phyloP scores from a whole-genome alignment of 176 grass and related monocot genomes.

The Poa annua region DNA sequence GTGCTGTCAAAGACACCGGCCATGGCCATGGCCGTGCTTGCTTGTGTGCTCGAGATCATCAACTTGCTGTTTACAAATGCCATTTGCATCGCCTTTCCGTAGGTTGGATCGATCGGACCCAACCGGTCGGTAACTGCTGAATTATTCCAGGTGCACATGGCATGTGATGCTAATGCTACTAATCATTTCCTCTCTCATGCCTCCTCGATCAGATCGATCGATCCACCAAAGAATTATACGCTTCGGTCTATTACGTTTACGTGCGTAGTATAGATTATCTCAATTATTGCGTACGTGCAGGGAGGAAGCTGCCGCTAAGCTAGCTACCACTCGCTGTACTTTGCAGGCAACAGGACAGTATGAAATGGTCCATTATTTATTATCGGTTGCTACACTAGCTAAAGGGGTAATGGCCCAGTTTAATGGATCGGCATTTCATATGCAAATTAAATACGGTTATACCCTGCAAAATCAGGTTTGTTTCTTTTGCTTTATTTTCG shows the following conservation, averaged over 20 bases:
- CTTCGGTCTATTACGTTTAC: no score
- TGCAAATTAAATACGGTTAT: not conserved
- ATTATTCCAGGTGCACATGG: constrained; percentile 56
- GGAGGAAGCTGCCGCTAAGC: constrained; percentile 32
- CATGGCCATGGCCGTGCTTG: not conserved
- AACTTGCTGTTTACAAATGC: not conserved
- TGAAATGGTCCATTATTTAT: not conserved
- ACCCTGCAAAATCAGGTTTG: no score
- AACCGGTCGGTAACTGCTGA: constrained; percentile 43
- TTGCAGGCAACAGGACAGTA: not conserved
- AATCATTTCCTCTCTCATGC: constrained; percentile 42
- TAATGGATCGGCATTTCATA: not conserved
- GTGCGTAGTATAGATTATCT: not conserved
- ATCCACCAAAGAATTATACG: not conserved
- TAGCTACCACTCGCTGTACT: not conserved
- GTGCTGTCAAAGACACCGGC: constrained; percentile 41
- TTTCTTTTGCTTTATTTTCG: no score
- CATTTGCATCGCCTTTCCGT: not conserved
- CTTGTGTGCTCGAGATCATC: not conserved
- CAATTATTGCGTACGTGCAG: constrained; percentile 50
- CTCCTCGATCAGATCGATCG: not conserved
- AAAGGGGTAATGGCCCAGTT: not conserved
- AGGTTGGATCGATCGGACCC: constrained; percentile 28
- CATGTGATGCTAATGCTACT: not conserved
- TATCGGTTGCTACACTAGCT: not conserved